These are phyloP conservation scores for Maudiozyma barnettii DNA, from an alignment of 805 yeast species.

Conservation along the genomic window DNA sequence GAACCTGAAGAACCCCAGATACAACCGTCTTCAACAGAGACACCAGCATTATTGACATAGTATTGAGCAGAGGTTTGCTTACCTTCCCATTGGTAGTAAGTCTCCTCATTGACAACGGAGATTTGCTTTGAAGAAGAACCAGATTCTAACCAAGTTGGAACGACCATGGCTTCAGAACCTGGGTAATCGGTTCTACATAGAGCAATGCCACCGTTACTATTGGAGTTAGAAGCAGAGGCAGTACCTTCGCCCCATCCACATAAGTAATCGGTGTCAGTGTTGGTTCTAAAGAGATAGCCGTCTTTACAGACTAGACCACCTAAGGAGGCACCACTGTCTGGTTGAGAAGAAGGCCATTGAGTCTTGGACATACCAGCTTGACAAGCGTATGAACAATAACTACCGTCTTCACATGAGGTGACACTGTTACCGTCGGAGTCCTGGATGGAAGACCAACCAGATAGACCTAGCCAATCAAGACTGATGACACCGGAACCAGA, in stretches of 20 bases:
- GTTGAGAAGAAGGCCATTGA: constrained; percentile 91
- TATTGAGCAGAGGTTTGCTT: constrained; percentile 85
- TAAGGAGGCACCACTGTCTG: constrained; percentile 77
- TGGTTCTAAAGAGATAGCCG: constrained; percentile 79
- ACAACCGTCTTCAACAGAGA: constrained; percentile 82
- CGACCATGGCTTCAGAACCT: constrained; percentile 96
- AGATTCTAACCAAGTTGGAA: constrained; percentile 74
- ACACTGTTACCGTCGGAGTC: constrained; percentile 44
- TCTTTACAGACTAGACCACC: constrained; percentile 86
- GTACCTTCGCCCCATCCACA: constrained; percentile 80
- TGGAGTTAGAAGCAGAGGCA: constrained; percentile 59
- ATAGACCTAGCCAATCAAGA: constrained; percentile 44
- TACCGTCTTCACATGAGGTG: constrained; percentile 70
- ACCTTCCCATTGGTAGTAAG: constrained; percentile 78
- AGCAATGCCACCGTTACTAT: constrained; percentile 59
- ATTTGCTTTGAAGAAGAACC: constrained; percentile 65
- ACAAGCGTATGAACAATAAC: constrained; percentile 95
- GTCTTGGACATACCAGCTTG: constrained; percentile 98
- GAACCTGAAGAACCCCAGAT: constrained; percentile 80
- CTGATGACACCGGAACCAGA: constrained; percentile 64
- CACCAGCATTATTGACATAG: constrained; percentile 96
- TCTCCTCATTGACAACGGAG: constrained; percentile 68
- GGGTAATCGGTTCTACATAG: constrained; percentile 98
- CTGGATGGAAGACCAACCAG: constrained; percentile 39
- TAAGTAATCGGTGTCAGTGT: constrained; percentile 53